These are phyloP conservation scores for Grosmannia penicillata DNA, from an alignment of 2,329 filamentous ascomycete species.

Conservation along the genomic window DNA sequence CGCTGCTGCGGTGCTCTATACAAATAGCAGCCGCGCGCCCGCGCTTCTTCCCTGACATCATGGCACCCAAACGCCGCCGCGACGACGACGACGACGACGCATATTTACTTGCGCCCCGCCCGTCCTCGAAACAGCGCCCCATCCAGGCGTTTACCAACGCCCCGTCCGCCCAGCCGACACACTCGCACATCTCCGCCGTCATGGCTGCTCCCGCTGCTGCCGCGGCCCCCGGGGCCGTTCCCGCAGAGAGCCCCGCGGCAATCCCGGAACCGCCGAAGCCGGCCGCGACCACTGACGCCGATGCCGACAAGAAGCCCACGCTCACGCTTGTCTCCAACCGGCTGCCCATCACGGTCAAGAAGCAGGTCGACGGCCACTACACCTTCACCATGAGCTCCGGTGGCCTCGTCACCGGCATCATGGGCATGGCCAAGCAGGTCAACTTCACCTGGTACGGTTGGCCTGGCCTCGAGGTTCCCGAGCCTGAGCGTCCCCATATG, in stretches of 20 bases:
- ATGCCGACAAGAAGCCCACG: slow-evolving; percentile 8
- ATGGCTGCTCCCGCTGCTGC: not conserved
- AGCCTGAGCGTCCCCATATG: slow-evolving; percentile 62
- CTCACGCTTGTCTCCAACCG: slow-evolving; percentile 70
- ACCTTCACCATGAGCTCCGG: slow-evolving; percentile 94
- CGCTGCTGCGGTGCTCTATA: no score
- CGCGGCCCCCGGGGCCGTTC: not conserved
- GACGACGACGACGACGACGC: no score
- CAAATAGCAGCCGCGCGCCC: no score
- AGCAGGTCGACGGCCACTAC: slow-evolving; percentile 80
- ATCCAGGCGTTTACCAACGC: no score
- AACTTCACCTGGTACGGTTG: slow-evolving; percentile 98
- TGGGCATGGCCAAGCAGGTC: slow-evolving; percentile 79
- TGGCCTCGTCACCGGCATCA: slow-evolving; percentile 84
- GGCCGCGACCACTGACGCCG: not conserved
- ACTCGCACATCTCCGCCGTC: no score
- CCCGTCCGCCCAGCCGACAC: no score
- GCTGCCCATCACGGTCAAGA: slow-evolving; percentile 91
- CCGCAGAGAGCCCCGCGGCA: no score
- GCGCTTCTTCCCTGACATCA: no score
- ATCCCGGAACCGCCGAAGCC: not conserved
- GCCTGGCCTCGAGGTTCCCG: slow-evolving; percentile 85
- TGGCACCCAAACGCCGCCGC: no score
- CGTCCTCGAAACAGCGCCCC: no score
- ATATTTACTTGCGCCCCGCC: no score